Evolutionary conservation across 257 asterid genomes (phyloP).

Genomic region (Solanum boliviense): DNA sequence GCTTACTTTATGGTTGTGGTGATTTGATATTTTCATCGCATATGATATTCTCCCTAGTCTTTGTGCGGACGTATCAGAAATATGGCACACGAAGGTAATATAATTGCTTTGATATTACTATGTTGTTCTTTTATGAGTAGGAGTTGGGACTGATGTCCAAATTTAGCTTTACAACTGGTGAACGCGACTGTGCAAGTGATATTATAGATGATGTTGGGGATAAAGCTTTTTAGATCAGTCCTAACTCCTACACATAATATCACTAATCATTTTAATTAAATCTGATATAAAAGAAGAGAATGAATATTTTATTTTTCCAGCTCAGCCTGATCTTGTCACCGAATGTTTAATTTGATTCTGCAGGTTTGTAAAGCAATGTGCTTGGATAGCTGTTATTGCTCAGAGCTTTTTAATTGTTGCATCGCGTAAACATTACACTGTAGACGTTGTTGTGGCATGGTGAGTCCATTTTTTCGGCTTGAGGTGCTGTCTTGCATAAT

Average conservation of each 20-base stretch:
- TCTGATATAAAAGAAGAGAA: not conserved
- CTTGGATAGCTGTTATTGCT: constrained; percentile 60
- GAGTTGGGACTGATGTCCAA: not conserved
- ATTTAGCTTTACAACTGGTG: not conserved
- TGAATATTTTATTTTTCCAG: not conserved
- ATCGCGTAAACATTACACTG: constrained; percentile 91
- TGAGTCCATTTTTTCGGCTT: constrained; percentile 9
- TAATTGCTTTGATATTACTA: not conserved
- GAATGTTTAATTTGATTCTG: not conserved
- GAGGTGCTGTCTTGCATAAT: not conserved
- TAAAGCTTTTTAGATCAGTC: not conserved
- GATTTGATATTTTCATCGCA: constrained; percentile 97
- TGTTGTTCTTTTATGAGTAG: not conserved
- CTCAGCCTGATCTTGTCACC: not conserved
- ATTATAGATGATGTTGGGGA: not conserved
- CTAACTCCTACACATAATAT: not conserved
- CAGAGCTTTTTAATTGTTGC: constrained; percentile 94
- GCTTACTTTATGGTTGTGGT: constrained; percentile 92
- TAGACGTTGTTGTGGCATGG: constrained; percentile 97
- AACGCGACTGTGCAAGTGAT: constrained; percentile 13
- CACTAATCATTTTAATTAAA: not conserved
- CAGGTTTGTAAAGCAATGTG: constrained; percentile 78
- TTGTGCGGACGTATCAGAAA: constrained; percentile 78
- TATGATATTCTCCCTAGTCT: constrained; percentile 91
- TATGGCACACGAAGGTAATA: constrained; percentile 56